phyloP scores from a whole-genome alignment of 768 basidiomycete genomes.

The Boletus bicolor region DNA sequence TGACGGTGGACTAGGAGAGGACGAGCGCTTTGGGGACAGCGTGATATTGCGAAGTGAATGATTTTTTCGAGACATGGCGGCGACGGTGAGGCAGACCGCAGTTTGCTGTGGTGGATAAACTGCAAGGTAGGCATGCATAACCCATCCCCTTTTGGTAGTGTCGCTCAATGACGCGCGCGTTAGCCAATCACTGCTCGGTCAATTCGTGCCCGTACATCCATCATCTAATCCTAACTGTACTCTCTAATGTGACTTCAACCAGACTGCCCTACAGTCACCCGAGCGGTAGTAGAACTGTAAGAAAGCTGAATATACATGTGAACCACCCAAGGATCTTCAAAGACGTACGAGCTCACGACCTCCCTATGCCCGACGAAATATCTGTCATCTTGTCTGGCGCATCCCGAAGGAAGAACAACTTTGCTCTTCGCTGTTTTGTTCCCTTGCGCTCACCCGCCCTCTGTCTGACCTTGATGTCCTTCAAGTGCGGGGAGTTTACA shows the following conservation, averaged over 20 bases:
- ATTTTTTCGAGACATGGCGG: constrained; percentile 47
- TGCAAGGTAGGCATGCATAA: constrained; percentile 7
- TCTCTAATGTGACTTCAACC: background rate
- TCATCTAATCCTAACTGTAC: constrained; percentile 8
- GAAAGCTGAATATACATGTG: background rate
- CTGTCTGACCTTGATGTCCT: constrained; percentile 79
- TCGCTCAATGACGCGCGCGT: background rate
- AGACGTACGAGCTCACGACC: constrained; percentile 21
- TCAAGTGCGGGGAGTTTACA: constrained; percentile 80
- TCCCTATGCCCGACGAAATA: constrained; percentile 49
- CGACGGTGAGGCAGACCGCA: constrained; percentile 11
- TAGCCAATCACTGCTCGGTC: background rate
- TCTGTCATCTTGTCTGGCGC: constrained; percentile 83
- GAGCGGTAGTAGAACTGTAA: constrained; percentile 2
- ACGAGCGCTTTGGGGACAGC: constrained; percentile 43
- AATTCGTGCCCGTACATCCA: background rate
- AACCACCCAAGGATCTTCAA: background rate
- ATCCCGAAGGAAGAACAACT: constrained; percentile 79
- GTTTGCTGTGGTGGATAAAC: constrained; percentile 15
- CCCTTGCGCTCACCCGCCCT: constrained; percentile 47
- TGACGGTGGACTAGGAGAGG: constrained; percentile 65
- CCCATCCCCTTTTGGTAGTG: constrained; percentile 16
- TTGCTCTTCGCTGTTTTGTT: constrained; percentile 66
- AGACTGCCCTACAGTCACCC: background rate
- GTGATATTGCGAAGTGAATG: constrained; percentile 56